Evolutionary conservation across 164 flowering plant species (phyloP), one percentile per base, ranked within the genome.

Genomic region (Macadamia tetraphylla): DNA sequence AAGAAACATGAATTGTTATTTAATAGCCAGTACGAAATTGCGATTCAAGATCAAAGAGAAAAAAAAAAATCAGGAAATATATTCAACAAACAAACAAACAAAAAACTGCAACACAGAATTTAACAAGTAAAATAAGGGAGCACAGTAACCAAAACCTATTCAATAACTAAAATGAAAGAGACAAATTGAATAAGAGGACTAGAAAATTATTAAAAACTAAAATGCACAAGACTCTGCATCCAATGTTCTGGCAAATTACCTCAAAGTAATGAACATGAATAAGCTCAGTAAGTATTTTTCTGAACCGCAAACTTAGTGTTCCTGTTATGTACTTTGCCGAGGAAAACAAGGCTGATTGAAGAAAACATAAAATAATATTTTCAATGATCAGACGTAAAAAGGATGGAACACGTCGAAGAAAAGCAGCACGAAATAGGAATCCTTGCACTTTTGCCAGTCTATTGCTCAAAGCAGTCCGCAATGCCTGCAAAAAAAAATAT

Each of bases 371-470:
- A 23, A 91, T 59, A 66, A 95, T 81, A 77, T 95, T 95, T 76
- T 95, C 99, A 63, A 88, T 71, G 46, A 95, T 92, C 73, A 95
- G 80, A 64, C 89, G 92, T 42, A 90, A 64, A 77, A 95, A 95
- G 35, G 86, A 63, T 66, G 99, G 97, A 12, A 86, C 85, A 60
- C 96, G 99, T 35, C 92, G 85, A 60, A 95, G 96, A 82, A 95
- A 95, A 70, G 97, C 99, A 62, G 98, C 90, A 62, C 98, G 97
- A 71, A 95, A 95, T 63, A 95, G 76, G 74, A 95, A 89, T 43
- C 99, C 99, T 79, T 95, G 99, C 66, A 95, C 99, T 87, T 89
- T 95, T 29, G 99, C 99, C 69, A 95, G 74, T 79, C 98, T 84
- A 78, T 95, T 95, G 85, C 99, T 88, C 76, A 89, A 74, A 74